Percentiles rank a stretch among this genome's conserved stretches.
Conservation (phyloP, 169 alveolate genomes). For the Cryptosporidium sp. region DNA sequence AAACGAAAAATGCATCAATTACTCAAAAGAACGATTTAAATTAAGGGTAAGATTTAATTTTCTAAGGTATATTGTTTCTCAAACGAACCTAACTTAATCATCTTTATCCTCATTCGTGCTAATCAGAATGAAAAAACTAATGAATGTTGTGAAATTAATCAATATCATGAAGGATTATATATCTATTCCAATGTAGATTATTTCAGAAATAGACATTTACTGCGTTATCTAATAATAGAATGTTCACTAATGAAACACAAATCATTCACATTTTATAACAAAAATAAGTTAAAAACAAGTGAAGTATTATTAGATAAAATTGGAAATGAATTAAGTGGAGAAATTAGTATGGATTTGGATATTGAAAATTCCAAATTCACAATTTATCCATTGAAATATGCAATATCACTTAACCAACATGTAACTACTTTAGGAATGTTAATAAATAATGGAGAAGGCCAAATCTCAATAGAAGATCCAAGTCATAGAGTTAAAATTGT, state of each 20-base stretch:
- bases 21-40: too few relatives aligned
- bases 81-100: not conserved
- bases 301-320: not conserved
- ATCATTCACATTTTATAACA: conserved; percentile 14
- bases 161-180: not conserved
- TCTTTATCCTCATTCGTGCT: not conserved
- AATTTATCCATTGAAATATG: conserved; percentile 4
- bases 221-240: conserved; percentile 15
- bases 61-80: not conserved
- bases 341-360: not conserved
- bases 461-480: conserved; percentile 54
- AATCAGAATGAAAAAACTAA: not conserved
- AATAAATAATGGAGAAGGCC: conserved; percentile 15
- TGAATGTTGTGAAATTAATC: not conserved
- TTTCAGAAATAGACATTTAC: conserved; percentile 24
- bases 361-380: conserved; percentile 17
- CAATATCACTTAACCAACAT: not conserved
- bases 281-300: not conserved
- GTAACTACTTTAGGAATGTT: conserved; percentile 58
- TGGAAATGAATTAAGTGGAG: not conserved
- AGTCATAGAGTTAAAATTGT: conserved; percentile 5
- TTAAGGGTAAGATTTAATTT: not conserved
- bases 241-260: conserved; percentile 1
- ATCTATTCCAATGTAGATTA: not conserved
- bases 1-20: too few relatives aligned